Conservation (phyloP, 371 early-diverging fungal genomes). For the Rhizopus sp. region DNA sequence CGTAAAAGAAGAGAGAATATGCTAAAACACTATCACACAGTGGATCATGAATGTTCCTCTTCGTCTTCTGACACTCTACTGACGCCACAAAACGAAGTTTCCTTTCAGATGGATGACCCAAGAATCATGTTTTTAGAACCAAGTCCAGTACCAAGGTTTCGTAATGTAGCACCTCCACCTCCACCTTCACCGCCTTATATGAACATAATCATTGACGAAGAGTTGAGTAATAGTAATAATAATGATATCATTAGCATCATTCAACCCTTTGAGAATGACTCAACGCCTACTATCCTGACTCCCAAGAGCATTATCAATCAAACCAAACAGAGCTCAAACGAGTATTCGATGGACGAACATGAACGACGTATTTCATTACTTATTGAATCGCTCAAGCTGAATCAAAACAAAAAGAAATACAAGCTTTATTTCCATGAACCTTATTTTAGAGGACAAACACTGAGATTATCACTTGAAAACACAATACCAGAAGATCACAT, state of each 20-base stretch:
- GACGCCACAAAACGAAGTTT: constrained; percentile 1
- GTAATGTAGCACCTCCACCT: constrained; percentile 47
- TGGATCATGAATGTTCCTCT: constrained; percentile 3
- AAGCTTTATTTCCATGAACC: constrained; percentile 29
- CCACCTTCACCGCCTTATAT: constrained; percentile 48
- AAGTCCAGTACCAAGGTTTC: constrained; percentile 51
- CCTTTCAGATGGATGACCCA: constrained; percentile 21
- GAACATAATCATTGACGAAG: constrained; percentile 22
- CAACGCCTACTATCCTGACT: constrained; percentile 10
- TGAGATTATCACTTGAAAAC: constrained; percentile 36
- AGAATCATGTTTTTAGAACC: constrained; percentile 49
- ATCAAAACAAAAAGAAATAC: constrained; percentile 4
- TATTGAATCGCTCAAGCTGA: constrained; percentile 5
- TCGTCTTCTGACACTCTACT: constrained; percentile 20
- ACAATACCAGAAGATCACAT: constrained; percentile 46
- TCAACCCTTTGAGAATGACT: constrained; percentile 10
- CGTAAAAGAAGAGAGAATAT: constrained; percentile 27
- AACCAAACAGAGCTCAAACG: constrained; percentile 1
- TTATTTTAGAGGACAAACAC: constrained; percentile 39
- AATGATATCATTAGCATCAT: constrained; percentile 23
- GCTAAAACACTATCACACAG: constrained; percentile 14
- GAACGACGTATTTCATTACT: constrained; percentile 11
- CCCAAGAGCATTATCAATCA: constrained; percentile 3
- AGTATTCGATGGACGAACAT: constrained; percentile 10
- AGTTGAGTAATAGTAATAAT: background rate